These are phyloP conservation scores for Mycocentrospora acerina DNA, from an alignment of 2,329 filamentous ascomycete species.

Conservation along the genomic window DNA sequence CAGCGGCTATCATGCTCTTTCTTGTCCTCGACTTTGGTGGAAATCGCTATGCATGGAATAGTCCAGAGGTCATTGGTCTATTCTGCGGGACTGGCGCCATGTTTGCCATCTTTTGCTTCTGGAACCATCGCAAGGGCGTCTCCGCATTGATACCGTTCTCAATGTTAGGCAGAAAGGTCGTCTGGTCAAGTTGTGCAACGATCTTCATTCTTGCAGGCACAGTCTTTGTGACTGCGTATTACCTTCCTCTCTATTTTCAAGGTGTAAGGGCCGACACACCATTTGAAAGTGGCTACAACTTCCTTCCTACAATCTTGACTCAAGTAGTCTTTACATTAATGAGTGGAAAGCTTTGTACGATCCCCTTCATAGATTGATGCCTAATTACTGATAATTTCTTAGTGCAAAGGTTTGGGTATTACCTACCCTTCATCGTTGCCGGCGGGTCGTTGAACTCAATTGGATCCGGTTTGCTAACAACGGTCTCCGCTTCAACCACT, in stretches of 20 bases:
- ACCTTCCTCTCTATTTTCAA: conserved; percentile 71
- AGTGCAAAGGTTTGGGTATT: conserved; percentile 44
- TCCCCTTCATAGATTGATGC: conserved; percentile 5
- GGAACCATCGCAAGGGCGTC: conserved; percentile 60
- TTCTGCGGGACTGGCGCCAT: conserved; percentile 49
- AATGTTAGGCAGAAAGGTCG: conserved; percentile 9
- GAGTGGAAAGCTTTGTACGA: conserved; percentile 22
- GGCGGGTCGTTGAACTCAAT: conserved; percentile 37
- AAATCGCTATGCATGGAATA: conserved; percentile 50
- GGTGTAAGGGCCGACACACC: conserved; percentile 57
- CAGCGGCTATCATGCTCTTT: conserved; percentile 50
- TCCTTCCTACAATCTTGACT: conserved; percentile 15
- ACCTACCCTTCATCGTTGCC: conserved; percentile 44
- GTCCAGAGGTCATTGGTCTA: conserved; percentile 54
- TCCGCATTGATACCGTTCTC: conserved; percentile 62
- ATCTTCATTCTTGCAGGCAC: conserved; percentile 61
- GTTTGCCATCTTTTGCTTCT: conserved; percentile 55
- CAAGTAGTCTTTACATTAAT: conserved; percentile 47
- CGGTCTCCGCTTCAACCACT: conserved; percentile 30
- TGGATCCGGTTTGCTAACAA: conserved; percentile 44
- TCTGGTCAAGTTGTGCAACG: conserved; percentile 39
- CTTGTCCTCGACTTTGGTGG: conserved; percentile 55
- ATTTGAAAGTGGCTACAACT: conserved; percentile 17
- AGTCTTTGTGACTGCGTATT: conserved; percentile 65
- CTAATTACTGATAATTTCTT: conserved; percentile 21